Evolutionary conservation across 129 eudicot species (phyloP).

Genomic region (Logfia minima): DNA sequence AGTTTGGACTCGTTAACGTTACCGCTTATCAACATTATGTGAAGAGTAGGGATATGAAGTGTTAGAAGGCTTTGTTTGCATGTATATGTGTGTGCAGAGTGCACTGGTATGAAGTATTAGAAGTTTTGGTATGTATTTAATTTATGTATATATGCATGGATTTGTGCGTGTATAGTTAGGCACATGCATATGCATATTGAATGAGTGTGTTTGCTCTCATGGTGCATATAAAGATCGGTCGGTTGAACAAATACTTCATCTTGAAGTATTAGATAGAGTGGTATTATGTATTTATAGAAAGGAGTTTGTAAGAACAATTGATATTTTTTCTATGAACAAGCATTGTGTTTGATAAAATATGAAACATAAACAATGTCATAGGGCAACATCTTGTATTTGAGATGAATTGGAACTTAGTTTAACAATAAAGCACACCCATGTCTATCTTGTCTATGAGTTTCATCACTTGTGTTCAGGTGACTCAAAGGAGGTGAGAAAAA

Average conservation of each 20-base stretch:
- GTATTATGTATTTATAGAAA: not conserved
- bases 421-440: too few species aligned
- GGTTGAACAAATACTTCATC: conserved; percentile 2
- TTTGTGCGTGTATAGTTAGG: too few species aligned
- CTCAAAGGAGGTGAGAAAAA: too few species aligned
- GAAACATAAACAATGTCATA: too few species aligned
- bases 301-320: not conserved
- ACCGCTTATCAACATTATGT: not conserved
- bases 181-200: too few species aligned
- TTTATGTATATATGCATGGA: not conserved
- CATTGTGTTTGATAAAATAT: too few species aligned
- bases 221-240: not conserved
- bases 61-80: not conserved
- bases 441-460: too few species aligned
- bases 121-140: not conserved
- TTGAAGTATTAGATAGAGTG: not conserved
- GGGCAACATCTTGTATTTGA: too few species aligned
- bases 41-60: conserved; percentile 2
- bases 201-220: not conserved
- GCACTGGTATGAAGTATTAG: not conserved
- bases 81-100: not conserved
- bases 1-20: too few species aligned
- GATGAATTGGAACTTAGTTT: too few species aligned
- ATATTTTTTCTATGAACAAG: too few species aligned
- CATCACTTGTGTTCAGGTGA: too few species aligned